Conservation (phyloP, 2,329 filamentous ascomycete genomes). For the Cladophialophora immunda region DNA sequence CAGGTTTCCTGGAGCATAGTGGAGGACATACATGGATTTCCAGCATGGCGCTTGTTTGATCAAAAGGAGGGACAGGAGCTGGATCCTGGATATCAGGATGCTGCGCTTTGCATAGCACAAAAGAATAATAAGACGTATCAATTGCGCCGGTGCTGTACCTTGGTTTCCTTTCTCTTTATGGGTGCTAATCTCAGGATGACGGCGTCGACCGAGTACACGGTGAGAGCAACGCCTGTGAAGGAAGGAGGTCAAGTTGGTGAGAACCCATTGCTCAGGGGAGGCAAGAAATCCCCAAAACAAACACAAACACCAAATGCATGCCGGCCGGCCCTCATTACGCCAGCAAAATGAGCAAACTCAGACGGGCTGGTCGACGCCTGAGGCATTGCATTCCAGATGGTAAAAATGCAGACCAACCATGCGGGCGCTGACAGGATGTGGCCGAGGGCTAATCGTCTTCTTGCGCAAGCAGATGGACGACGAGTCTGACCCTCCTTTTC, state of each 20-base stretch:
- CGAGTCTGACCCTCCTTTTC: not conserved
- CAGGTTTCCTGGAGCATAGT: conserved; percentile 1
- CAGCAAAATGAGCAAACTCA: not conserved
- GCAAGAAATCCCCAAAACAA: not conserved
- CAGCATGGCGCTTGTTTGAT: conserved; percentile 6
- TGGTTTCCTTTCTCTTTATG: not conserved
- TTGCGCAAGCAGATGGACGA: not conserved
- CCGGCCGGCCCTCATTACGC: not conserved
- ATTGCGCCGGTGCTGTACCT: not conserved
- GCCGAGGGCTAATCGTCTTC: not conserved
- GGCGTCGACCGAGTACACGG: not conserved
- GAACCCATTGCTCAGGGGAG: not conserved
- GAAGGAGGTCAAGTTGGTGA: not conserved
- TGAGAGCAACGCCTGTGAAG: too few species aligned
- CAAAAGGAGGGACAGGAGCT: not conserved
- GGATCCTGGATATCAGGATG: not conserved
- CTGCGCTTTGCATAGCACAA: conserved; percentile 6
- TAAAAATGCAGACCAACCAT: not conserved
- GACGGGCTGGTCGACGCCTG: not conserved
- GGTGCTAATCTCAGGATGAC: not conserved
- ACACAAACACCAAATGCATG: not conserved
- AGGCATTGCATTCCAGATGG: not conserved
- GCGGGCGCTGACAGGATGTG: not conserved
- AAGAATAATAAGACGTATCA: not conserved
- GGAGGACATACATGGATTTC: not conserved